Conservation (phyloP, 257 asterid genomes). For the Linderniella brevidens region DNA sequence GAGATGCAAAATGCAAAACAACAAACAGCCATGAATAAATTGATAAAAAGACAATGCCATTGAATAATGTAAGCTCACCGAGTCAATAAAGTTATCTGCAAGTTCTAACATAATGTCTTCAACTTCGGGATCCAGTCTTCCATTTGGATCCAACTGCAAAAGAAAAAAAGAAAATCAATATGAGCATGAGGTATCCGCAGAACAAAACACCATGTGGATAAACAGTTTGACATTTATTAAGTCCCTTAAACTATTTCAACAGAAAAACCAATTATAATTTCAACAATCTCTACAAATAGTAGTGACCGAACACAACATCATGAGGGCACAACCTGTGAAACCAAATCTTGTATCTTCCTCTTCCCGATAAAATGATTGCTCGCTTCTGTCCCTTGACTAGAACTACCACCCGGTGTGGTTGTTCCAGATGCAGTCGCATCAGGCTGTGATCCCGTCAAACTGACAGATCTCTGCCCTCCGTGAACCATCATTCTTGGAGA, state of each 20-base stretch:
- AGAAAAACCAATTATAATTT: conserved; percentile 4
- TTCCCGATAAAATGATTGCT: conserved; percentile 83
- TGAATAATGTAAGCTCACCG: conserved; percentile 35
- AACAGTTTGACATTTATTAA: conserved; percentile 5
- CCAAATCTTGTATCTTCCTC: conserved; percentile 80
- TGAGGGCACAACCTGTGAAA: conserved; percentile 48
- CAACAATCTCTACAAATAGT: conserved; percentile 7
- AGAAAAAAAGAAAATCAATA: conserved; percentile 12
- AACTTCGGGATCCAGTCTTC: conserved; percentile 63
- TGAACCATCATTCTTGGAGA: conserved; percentile 55
- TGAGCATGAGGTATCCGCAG: conserved; percentile 1
- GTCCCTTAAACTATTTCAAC: not conserved
- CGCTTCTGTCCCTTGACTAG: conserved; percentile 89
- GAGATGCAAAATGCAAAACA: not conserved
- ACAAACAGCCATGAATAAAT: not conserved
- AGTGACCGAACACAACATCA: conserved; percentile 5
- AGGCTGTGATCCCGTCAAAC: conserved; percentile 88
- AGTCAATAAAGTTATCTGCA: conserved; percentile 76
- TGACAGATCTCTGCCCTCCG: conserved; percentile 59
- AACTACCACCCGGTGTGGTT: conserved; percentile 85
- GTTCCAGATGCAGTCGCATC: conserved; percentile 85
- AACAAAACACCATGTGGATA: not conserved
- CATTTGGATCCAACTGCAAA: conserved; percentile 55
- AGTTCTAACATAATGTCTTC: conserved; percentile 72
- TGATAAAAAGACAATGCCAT: not conserved